Base-by-base conservation (phyloP, 2,329 filamentous ascomycete genomes). In the Hypoxylon sp. region DNA sequence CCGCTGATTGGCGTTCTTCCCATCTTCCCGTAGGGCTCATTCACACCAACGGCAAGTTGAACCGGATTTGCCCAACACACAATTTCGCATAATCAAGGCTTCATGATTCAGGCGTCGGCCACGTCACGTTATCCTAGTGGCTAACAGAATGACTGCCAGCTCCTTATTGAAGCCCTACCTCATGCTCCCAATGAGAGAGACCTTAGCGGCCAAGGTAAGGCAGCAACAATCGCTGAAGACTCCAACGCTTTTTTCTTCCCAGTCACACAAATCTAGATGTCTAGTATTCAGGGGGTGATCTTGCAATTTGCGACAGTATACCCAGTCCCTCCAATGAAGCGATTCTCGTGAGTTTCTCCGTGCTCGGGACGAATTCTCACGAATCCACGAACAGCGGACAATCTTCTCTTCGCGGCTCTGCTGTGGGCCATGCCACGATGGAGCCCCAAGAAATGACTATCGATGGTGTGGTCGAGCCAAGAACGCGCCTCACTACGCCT, bases 351-450 rank as follows among this genome's bases (percentile, higher is more conserved):
- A 44, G 40, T 57, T 59, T 35, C 56, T 48, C 66, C 55, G 35
- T 17, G 17, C 46, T 27, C 59, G 46, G 50, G 33, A 62, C 37
- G n/a, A 61, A 56, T 25, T 70, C 37, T 58, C 37, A 57, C 49
- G 50, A 63, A 59, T 53, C 58, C 25, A 60, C 44, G 30, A 60
- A 59, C 42, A 42, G 42, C 46, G 17, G 14, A 50, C 20, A 22
- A 49, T n/a, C 44, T 63, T 56, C 30, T 22, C 55, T 57, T 61
- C 59, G 65, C 66, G 66, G 65, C 66, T 69, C 66, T 53, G 53
- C 42, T 48, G 60, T 48, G 53, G 60, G 60, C 64, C 66, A 40
- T 49, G 51, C 62, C 49, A 66, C 46, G 33, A 44, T 61, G 66
- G 46, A 37, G 20, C 56, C 17, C 22, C n/a, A 56, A 49, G 14